Percentiles rank a stretch among this genome's conserved stretches.
Evolutionary conservation across 1,284 basidiomycete species (phyloP).

Genomic region (Malassezia brasiliensis): DNA sequence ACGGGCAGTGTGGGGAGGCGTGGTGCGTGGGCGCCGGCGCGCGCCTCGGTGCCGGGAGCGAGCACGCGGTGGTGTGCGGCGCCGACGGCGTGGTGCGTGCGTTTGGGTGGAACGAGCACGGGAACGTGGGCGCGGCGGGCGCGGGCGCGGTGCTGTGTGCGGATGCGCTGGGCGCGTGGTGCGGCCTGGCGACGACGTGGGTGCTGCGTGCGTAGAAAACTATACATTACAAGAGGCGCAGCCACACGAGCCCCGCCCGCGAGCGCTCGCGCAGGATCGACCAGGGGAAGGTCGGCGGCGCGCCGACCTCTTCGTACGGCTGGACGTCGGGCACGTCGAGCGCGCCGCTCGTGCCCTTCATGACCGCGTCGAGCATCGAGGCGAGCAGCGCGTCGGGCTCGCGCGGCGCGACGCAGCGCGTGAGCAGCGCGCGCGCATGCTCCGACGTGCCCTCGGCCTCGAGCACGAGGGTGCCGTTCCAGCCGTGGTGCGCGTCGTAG

Average conservation of each 20-base stretch:
- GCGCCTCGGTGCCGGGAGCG: slow-evolving; percentile 3
- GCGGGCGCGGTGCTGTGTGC: neutral
- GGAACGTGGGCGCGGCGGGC: slow-evolving; percentile 1
- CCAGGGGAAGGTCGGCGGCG: slow-evolving; percentile 20
- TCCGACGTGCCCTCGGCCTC: slow-evolving; percentile 44
- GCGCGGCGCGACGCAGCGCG: slow-evolving; percentile 21
- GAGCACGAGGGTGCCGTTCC: slow-evolving; percentile 34
- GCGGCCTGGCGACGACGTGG: slow-evolving; percentile 6
- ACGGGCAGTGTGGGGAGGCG: neutral
- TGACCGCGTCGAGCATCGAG: neutral
- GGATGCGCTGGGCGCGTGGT: neutral
- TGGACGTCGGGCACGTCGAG: neutral
- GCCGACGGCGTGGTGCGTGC: neutral
- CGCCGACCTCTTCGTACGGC: neutral
- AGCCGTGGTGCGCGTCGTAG: slow-evolving; percentile 19
- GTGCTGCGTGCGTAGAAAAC: neutral
- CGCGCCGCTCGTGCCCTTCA: neutral
- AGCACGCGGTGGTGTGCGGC: slow-evolving; percentile 2
- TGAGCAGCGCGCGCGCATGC: slow-evolving; percentile 35
- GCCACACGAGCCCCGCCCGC: slow-evolving; percentile 36
- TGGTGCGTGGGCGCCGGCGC: neutral
- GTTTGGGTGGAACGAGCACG: slow-evolving; percentile 20
- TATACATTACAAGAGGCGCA: slow-evolving; percentile 20
- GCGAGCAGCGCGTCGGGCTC: slow-evolving; percentile 1
- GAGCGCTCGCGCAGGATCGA: slow-evolving; percentile 31